Evolutionary conservation across 768 basidiomycete genomes (phyloP).

Genomic region (Flagelloscypha sp.): DNA sequence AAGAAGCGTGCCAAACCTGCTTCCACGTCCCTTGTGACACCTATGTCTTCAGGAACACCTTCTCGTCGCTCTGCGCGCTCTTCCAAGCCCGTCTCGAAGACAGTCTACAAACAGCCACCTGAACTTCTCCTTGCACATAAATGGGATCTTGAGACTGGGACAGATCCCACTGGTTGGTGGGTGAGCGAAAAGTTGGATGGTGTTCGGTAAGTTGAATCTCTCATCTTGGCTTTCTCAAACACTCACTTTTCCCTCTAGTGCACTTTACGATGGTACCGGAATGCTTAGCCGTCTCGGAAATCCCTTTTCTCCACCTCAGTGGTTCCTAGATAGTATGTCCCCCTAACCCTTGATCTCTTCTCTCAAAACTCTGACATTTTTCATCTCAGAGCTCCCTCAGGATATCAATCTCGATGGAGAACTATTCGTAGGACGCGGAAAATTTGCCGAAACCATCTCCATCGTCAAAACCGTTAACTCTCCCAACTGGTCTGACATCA

Average conservation of each 20-base stretch:
- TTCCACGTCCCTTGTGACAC: too few species aligned
- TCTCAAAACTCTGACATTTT: background rate
- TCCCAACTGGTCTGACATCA: conserved; percentile 46
- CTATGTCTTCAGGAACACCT: too few species aligned
- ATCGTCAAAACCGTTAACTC: conserved; percentile 55
- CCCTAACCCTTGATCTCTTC: background rate
- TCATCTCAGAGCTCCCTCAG: conserved; percentile 38
- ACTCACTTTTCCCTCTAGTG: conserved; percentile 16
- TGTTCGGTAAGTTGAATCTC: conserved; percentile 34
- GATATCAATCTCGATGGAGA: conserved; percentile 52
- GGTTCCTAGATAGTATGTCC: conserved; percentile 47
- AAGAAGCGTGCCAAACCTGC: too few species aligned
- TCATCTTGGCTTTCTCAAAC: background rate
- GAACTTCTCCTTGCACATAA: conserved; percentile 46
- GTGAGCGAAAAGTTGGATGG: conserved; percentile 57
- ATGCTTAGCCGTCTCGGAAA: conserved; percentile 52
- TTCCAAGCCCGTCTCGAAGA: too few species aligned
- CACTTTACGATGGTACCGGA: conserved; percentile 44
- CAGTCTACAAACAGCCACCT: conserved; percentile 28
- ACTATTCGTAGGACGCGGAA: conserved; percentile 45
- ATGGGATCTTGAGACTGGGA: conserved; percentile 46
- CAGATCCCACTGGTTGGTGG: conserved; percentile 56
- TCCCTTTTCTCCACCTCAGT: conserved; percentile 46
- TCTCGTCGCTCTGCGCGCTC: too few species aligned
- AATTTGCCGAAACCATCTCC: conserved; percentile 51